Evolutionary conservation across 768 basidiomycete species (phyloP).

Genomic region (Dentipellis sp.): DNA sequence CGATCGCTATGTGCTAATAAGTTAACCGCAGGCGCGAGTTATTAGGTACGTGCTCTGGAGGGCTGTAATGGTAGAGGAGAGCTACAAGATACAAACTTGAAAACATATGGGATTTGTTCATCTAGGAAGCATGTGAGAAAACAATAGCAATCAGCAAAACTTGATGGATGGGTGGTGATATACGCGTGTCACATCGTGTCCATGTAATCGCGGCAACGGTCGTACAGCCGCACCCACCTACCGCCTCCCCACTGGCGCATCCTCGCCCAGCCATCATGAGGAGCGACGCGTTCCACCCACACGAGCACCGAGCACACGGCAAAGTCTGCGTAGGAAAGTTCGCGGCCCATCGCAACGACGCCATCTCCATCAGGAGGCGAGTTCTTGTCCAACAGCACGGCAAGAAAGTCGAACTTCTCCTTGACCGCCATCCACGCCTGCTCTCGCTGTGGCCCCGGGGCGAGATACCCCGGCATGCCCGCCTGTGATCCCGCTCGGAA

Average conservation of each 20-base stretch:
- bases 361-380: conserved; percentile 49
- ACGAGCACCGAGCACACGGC: conserved; percentile 62
- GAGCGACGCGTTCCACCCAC: conserved; percentile 65
- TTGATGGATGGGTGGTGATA: too few species aligned
- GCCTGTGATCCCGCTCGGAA: conserved; percentile 23
- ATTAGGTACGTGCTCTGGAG: too few species aligned
- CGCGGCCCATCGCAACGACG: conserved; percentile 52
- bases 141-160: too few species aligned
- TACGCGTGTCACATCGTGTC: conserved; percentile 39
- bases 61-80: too few species aligned
- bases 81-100: too few species aligned
- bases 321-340: conserved; percentile 67
- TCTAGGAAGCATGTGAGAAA: too few species aligned
- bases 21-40: too few species aligned
- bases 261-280: conserved; percentile 65
- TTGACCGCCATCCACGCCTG: conserved; percentile 56
- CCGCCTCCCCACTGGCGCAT: conserved; percentile 65
- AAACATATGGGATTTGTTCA: too few species aligned
- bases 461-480: conserved; percentile 11
- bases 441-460: conserved; percentile 41
- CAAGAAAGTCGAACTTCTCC: conserved; percentile 59
- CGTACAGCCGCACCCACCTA: conserved; percentile 54
- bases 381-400: conserved; percentile 61
- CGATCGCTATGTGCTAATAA: too few species aligned
- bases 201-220: conserved; percentile 57